Percentiles rank a stretch among this genome's conserved stretches.
Conservation (phyloP, 2,329 filamentous ascomycete species). For the Cladosporium sp. region DNA sequence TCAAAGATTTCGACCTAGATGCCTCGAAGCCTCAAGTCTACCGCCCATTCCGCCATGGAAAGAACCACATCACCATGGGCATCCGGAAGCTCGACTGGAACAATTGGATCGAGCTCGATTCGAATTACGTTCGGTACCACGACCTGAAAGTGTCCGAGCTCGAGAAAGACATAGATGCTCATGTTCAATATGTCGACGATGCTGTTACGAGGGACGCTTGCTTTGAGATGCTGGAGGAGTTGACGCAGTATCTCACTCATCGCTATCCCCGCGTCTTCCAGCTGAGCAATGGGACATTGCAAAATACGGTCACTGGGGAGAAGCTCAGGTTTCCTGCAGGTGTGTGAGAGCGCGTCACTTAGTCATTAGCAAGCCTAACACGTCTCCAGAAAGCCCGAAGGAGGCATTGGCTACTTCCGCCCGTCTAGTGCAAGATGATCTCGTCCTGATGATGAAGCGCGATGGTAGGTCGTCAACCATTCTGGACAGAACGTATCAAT, state of each 20-base stretch:
- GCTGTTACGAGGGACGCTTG: constrained; percentile 3
- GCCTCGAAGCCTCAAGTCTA: constrained; percentile 5
- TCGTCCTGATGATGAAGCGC: constrained; percentile 6
- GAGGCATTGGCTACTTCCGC: constrained; percentile 3
- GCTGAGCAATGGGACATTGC: neutral
- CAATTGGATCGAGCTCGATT: constrained; percentile 6
- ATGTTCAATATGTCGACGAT: constrained; percentile 1
- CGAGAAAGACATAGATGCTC: constrained; percentile 6
- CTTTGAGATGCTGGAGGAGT: constrained; percentile 7
- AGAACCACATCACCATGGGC: constrained; percentile 5
- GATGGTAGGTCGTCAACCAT: neutral
- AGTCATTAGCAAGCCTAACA: neutral
- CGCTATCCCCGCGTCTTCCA: constrained; percentile 4
- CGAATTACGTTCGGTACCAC: constrained; percentile 3
- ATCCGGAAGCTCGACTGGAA: constrained; percentile 8
- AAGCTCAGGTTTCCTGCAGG: constrained; percentile 1
- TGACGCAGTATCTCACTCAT: constrained; percentile 2
- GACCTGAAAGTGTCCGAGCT: constrained; percentile 7
- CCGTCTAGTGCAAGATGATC: constrained; percentile 4
- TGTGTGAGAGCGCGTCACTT: neutral
- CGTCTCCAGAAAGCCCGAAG: neutral
- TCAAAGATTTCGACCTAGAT: constrained; percentile 7
- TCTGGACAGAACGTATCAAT: neutral
- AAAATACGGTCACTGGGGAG: constrained; percentile 4
- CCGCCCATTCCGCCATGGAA: constrained; percentile 6